Conservation (phyloP, 805 yeast species). For the Saturnispora diversa region DNA sequence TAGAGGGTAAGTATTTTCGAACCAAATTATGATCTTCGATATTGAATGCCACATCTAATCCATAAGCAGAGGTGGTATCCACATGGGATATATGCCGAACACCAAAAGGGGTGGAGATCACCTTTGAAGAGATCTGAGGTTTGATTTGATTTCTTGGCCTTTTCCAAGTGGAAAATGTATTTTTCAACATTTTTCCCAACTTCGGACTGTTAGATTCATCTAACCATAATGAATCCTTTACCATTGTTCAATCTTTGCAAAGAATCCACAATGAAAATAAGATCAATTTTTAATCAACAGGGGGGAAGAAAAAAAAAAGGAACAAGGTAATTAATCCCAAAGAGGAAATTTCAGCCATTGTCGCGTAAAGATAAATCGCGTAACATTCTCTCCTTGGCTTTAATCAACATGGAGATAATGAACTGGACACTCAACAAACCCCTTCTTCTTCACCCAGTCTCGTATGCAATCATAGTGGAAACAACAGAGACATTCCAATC, state of each 20-base stretch:
- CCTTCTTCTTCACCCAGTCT: slow-evolving; percentile 83
- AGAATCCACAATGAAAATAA: background rate
- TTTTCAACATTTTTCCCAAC: background rate
- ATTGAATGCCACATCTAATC: background rate
- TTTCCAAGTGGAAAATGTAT: slow-evolving; percentile 1
- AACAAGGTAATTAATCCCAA: too few relatives aligned
- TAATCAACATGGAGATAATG: slow-evolving; percentile 42
- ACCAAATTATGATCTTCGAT: background rate
- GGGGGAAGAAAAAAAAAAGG: background rate
- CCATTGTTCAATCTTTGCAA: background rate
- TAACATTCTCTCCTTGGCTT: too few relatives aligned
- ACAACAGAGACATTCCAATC: slow-evolving; percentile 89
- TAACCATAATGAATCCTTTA: background rate
- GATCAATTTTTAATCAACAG: background rate
- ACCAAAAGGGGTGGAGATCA: slow-evolving; percentile 13
- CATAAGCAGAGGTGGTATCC: slow-evolving; percentile 1
- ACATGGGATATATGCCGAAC: slow-evolving; percentile 7
- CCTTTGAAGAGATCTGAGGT: background rate
- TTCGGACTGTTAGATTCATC: slow-evolving; percentile 3
- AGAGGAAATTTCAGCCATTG: slow-evolving; percentile 7
- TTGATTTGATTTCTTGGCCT: background rate
- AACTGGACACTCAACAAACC: slow-evolving; percentile 81
- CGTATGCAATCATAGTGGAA: slow-evolving; percentile 88
- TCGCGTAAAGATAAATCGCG: background rate
- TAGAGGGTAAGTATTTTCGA: background rate